Base-by-base conservation (phyloP, 805 yeast genomes). In the Jamesozyma hellenica region DNA sequence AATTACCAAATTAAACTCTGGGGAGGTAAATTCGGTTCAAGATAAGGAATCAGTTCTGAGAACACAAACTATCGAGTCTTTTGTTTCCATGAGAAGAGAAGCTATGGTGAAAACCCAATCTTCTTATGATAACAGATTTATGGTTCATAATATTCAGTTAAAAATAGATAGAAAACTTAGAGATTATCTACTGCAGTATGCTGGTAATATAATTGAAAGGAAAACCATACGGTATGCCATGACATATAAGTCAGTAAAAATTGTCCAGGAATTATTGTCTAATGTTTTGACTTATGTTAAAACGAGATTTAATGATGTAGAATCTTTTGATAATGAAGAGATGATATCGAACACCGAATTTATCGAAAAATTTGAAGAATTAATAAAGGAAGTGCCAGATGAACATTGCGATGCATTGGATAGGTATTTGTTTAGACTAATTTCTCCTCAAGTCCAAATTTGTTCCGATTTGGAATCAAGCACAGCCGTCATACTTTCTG, bases 361-460 rank as follows among this genome's bases (percentile, higher is more conserved):
- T 37, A 59, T 73, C 26, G 65, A 66, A 13, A 56, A 63, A 0
- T 76, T 76, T 48, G 72, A 73, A 23, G 67, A 65, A 1, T 65
- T 72, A 19, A 55, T 78, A 28, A 60, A 72, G 40, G 56, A 60
- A 10, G 64, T 72, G 2, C 50, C 60, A 8, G 57, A 60, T 30
- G 60, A 61, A 0, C 61, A 60, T 3, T 62, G 62, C 16, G 66
- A 69, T 29, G 72, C 73, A 37, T 57, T 63, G 7, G 72, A 74
- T 46, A 71, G 74, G 39, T 75, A 68, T 50, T 61, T 77, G 42
- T 55, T 79, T 34, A 70, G 72, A 45, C 60, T 79, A 32, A 66
- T 73, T 6, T 72, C 77, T 34, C 83, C 85, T 0, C 86, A 79
- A 50, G 65, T 78, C 12, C 85, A 78, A 47, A 50, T 75, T 18